Conservation (phyloP, 164 flowering plant genomes). For the Echeveria elegans region DNA sequence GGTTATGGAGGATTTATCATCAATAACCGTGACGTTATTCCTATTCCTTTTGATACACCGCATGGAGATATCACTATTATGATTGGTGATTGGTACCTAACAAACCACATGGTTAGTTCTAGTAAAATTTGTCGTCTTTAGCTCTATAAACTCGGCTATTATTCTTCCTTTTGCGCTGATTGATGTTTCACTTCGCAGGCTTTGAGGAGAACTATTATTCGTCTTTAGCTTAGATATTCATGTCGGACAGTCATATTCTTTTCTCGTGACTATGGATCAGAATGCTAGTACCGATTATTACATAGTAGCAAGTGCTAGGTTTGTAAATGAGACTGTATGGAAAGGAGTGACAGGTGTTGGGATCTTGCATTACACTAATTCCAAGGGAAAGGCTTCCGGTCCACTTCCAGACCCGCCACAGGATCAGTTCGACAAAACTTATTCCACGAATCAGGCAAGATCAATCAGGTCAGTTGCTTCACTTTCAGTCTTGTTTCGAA, state of each 20-base stretch:
- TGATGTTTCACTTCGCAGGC: background rate
- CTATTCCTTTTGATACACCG: conserved; percentile 21
- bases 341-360: conserved; percentile 66
- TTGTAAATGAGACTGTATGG: conserved; percentile 62
- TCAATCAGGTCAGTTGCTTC: conserved; percentile 50
- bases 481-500: background rate
- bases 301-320: conserved; percentile 74
- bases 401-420: conserved; percentile 61
- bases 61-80: conserved; percentile 18
- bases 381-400: conserved; percentile 55
- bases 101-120: conserved; percentile 10
- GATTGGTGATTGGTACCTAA: conserved; percentile 26
- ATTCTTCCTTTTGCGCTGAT: no score
- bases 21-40: conserved; percentile 13
- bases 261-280: conserved; percentile 70
- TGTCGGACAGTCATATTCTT: conserved; percentile 74
- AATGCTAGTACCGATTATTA: conserved; percentile 67
- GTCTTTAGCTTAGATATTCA: conserved; percentile 50
- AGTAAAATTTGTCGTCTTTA: background rate
- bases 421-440: conserved; percentile 42
- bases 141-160: no score
- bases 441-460: conserved; percentile 49
- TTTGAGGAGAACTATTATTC: background rate
- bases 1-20: conserved; percentile 21
- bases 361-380: conserved; percentile 63